Percentiles rank a stretch among this genome's conserved stretches.
These are phyloP conservation scores for Monosporascus sp. DNA, from an alignment of 2,329 filamentous ascomycete species.

Conservation along the genomic window DNA sequence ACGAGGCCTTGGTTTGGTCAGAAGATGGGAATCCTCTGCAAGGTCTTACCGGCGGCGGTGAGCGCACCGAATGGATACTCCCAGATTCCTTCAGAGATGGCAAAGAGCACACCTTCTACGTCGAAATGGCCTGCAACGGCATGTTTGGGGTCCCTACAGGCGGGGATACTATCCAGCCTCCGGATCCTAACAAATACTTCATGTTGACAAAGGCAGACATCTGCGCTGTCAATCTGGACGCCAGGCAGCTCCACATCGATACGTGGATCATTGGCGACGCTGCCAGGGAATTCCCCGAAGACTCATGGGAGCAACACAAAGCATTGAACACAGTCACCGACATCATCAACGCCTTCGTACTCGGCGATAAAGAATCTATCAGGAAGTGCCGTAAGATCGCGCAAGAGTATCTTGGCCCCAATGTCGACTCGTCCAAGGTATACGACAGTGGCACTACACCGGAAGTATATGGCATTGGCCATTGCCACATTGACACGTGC, in stretches of 20 bases:
- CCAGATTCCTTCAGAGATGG: constrained; percentile 78
- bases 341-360: constrained; percentile 86
- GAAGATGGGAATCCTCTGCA: constrained; percentile 86
- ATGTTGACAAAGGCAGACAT: constrained; percentile 74
- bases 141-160: constrained; percentile 94
- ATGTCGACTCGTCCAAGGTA: constrained; percentile 77
- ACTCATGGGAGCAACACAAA: constrained; percentile 85
- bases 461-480: constrained; percentile 82
- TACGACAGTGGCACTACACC: constrained; percentile 72
- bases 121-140: constrained; percentile 97
- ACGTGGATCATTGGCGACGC: constrained; percentile 96
- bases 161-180: constrained; percentile 83
- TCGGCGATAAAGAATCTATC: constrained; percentile 73
- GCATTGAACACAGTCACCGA: constrained; percentile 78
- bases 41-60: constrained; percentile 83
- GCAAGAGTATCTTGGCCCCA: constrained; percentile 71
- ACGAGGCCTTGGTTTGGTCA: constrained; percentile 92
- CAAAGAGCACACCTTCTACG: constrained; percentile 82
- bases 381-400: constrained; percentile 77
- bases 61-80: constrained; percentile 87
- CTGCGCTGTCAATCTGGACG: constrained; percentile 81
- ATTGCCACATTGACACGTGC: constrained; percentile 97
- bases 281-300: constrained; percentile 80
- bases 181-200: constrained; percentile 78
- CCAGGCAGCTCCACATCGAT: constrained; percentile 78